Evolutionary conservation across 2,329 filamentous ascomycete genomes (phyloP).

Genomic region (Sclerotinia glacialis): DNA sequence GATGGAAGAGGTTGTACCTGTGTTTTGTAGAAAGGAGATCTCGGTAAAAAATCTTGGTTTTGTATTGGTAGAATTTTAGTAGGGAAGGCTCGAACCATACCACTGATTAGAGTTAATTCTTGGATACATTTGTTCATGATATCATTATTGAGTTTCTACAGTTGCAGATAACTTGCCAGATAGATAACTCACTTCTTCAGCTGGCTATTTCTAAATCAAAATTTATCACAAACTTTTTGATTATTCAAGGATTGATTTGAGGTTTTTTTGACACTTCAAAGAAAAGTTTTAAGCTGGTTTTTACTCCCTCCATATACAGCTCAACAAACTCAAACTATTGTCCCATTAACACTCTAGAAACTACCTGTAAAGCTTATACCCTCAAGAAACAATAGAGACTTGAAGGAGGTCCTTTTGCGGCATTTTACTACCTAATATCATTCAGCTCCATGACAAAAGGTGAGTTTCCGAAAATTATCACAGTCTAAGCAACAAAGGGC

Average conservation of each 20-base stretch:
- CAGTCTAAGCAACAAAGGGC: background rate
- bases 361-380: too few relatives aligned
- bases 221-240: too few relatives aligned
- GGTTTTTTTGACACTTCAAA: too few relatives aligned
- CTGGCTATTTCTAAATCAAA: background rate
- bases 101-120: background rate
- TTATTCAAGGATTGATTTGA: too few relatives aligned
- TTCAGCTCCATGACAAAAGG: background rate
- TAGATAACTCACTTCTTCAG: background rate
- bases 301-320: too few relatives aligned
- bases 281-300: too few relatives aligned
- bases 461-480: background rate
- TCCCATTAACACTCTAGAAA: too few relatives aligned
- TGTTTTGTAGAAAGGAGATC: constrained; percentile 8
- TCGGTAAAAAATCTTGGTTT: background rate
- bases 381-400: background rate
- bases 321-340: too few relatives aligned
- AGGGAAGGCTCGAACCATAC: background rate
- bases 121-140: too few relatives aligned
- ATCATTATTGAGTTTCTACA: background rate
- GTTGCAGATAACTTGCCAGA: too few relatives aligned
- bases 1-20: background rate
- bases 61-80: background rate
- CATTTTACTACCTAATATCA: background rate
- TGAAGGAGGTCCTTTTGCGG: background rate